Conservation (phyloP, 1,284 basidiomycete genomes). For the Cutaneotrichosporon sp. region DNA sequence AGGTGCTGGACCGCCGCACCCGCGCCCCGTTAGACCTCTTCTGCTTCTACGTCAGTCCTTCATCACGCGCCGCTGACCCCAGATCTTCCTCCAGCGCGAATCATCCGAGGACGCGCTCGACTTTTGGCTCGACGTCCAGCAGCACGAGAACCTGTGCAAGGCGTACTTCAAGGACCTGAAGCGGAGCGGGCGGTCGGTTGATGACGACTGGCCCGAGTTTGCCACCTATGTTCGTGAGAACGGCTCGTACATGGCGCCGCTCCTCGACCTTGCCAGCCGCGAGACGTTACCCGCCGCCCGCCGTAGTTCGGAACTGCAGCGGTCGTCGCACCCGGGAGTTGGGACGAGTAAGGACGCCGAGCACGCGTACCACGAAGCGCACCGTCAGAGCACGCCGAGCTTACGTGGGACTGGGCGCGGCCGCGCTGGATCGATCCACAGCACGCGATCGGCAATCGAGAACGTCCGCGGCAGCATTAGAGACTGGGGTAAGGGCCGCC, state of each 20-base stretch:
- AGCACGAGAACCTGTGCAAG: constrained; percentile 96
- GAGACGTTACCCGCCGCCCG: constrained; percentile 18
- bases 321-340: constrained; percentile 21
- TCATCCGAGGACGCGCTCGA: constrained; percentile 92
- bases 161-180: constrained; percentile 98
- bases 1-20: constrained; percentile 82
- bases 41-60: constrained; percentile 84
- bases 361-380: background rate
- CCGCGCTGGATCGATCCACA: constrained; percentile 5
- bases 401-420: background rate
- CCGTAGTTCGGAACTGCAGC: constrained; percentile 18
- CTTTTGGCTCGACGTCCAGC: constrained; percentile 98
- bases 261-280: constrained; percentile 48
- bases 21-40: constrained; percentile 93
- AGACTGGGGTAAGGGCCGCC: constrained; percentile 7
- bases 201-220: constrained; percentile 97
- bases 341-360: constrained; percentile 7
- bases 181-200: constrained; percentile 84
- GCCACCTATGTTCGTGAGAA: constrained; percentile 73
- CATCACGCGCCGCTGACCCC: background rate
- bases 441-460: constrained; percentile 1
- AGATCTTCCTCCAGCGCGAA: constrained; percentile 82
- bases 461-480: constrained; percentile 12
- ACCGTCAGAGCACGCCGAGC: background rate
- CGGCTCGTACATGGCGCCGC: constrained; percentile 68